Evolutionary conservation across 169 alveolate genomes (phyloP).

Genomic region (Blepharisma undulans): DNA sequence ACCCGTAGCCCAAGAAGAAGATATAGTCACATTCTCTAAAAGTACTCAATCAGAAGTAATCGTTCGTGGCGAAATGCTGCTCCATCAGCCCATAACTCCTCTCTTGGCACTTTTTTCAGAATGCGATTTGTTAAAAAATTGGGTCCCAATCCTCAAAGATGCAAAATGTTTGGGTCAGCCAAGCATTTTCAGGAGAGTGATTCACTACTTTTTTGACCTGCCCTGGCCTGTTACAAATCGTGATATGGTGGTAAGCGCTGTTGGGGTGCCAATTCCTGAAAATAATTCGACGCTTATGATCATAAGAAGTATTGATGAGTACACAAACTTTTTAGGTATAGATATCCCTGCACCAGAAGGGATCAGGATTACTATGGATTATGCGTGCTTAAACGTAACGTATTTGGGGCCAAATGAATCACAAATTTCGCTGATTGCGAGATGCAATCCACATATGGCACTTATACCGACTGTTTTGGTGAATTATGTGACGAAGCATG

Average conservation of each 20-base stretch:
- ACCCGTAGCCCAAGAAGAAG: not conserved
- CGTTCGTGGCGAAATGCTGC: constrained; percentile 21
- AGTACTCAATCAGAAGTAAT: not conserved
- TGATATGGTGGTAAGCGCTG: constrained; percentile 10
- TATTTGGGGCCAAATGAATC: not conserved
- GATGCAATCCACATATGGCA: not conserved
- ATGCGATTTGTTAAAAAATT: constrained; percentile 8
- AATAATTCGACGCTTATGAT: not conserved
- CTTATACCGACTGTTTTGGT: not conserved
- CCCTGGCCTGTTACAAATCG: constrained; percentile 37
- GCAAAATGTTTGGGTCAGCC: not conserved
- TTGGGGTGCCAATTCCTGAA: constrained; percentile 5
- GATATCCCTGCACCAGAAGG: not conserved
- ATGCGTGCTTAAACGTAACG: not conserved
- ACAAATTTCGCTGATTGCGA: constrained; percentile 9
- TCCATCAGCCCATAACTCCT: constrained; percentile 29
- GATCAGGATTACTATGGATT: not conserved
- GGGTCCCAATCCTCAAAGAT: not conserved
- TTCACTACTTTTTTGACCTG: not conserved
- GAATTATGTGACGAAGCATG: constrained; percentile 2
- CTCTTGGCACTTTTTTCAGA: not conserved
- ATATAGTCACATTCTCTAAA: constrained; percentile 16
- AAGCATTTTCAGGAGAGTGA: not conserved
- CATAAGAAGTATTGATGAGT: not conserved
- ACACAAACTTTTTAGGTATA: not conserved